Evolutionary conservation across 1,284 basidiomycete genomes (phyloP).

Genomic region (Apiotrichum siamense): DNA sequence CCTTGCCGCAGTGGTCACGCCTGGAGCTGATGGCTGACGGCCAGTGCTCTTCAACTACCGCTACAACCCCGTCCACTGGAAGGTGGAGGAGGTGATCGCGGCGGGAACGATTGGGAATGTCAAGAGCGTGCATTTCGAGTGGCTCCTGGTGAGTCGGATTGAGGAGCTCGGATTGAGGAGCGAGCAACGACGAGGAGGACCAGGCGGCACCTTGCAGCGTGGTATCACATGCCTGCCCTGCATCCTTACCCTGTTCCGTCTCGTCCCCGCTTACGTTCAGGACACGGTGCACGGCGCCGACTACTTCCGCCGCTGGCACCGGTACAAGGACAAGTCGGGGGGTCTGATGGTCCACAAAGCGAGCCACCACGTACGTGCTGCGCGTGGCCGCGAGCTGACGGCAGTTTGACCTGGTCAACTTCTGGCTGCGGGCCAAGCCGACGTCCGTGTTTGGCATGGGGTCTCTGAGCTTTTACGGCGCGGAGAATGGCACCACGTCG

Average conservation of each 20-base stretch:
- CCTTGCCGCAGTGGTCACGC: too few relatives aligned
- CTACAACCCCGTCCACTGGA: conserved; percentile 56
- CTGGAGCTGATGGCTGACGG: not conserved
- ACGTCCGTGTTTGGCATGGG: conserved; percentile 54
- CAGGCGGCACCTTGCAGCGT: too few relatives aligned
- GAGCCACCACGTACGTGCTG: conserved; percentile 49
- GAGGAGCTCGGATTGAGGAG: not conserved
- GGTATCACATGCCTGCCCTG: too few relatives aligned
- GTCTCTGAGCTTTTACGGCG: conserved; percentile 53
- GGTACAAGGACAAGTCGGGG: conserved; percentile 53
- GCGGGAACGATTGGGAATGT: conserved; percentile 54
- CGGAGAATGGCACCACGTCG: conserved; percentile 51
- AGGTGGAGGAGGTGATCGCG: conserved; percentile 53
- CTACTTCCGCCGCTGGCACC: conserved; percentile 56
- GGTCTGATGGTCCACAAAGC: conserved; percentile 56
- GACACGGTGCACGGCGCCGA: conserved; percentile 55
- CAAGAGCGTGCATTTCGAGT: conserved; percentile 56
- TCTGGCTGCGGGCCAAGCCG: conserved; percentile 55
- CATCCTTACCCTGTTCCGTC: not conserved
- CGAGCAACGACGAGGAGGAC: too few relatives aligned
- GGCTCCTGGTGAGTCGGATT: conserved; percentile 47
- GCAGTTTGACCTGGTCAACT: conserved; percentile 50
- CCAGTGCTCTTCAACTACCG: conserved; percentile 47
- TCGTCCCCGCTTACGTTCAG: conserved; percentile 12
- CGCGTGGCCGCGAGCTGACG: too few relatives aligned